These are phyloP conservation scores for Herpetospermum pedunculosum DNA, from an alignment of 306 rosid species.

Conservation along the genomic window DNA sequence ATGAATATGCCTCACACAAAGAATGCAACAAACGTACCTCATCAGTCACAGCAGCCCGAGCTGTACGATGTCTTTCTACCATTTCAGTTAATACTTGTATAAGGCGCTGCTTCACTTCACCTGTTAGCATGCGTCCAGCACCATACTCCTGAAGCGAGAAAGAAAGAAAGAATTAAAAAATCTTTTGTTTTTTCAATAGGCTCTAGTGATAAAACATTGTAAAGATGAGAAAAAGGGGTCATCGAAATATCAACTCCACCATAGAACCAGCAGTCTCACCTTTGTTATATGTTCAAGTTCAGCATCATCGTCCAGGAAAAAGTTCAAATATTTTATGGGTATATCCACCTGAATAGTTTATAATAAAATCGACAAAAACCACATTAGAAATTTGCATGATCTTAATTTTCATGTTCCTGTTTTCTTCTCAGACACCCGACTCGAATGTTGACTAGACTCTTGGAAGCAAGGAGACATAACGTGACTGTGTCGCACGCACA, in stretches of 20 bases:
- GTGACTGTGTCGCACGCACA: background rate
- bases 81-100: conserved; percentile 54
- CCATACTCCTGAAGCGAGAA: conserved; percentile 51
- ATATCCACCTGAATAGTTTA: conserved; percentile 66
- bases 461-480: background rate
- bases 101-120: conserved; percentile 82
- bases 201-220: background rate
- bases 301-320: conserved; percentile 74
- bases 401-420: background rate
- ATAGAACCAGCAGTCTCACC: conserved; percentile 26
- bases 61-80: conserved; percentile 74
- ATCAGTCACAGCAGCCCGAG: conserved; percentile 82
- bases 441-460: background rate
- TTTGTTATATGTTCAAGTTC: conserved; percentile 59
- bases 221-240: background rate
- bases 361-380: conserved; percentile 4
- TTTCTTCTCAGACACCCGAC: background rate
- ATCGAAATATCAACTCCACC: background rate
- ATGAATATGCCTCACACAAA: background rate
- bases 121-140: conserved; percentile 85
- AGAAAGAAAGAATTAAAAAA: background rate
- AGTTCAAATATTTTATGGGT: conserved; percentile 68
- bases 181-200: background rate
- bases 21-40: conserved; percentile 45
- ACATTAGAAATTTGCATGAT: background rate